Percentiles rank a stretch among this genome's conserved stretches.
Evolutionary conservation across 2,329 filamentous ascomycete species (phyloP).

Genomic region (Penicillium nordicum): DNA sequence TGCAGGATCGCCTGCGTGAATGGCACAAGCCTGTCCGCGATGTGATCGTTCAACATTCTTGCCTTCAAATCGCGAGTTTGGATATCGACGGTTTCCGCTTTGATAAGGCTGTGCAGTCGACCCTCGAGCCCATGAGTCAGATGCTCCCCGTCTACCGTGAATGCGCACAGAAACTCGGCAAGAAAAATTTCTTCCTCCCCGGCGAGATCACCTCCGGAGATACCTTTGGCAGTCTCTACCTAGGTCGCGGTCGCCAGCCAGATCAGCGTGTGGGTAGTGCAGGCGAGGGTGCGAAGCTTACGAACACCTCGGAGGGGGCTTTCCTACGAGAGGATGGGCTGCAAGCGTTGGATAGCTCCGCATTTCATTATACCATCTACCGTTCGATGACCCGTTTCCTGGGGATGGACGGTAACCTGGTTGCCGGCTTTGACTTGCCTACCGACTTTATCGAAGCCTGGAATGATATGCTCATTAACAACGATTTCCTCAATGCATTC

Average conservation of each 20-base stretch:
- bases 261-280: conserved; percentile 43
- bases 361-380: conserved; percentile 63
- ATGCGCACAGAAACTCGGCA: conserved; percentile 56
- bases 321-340: conserved; percentile 54
- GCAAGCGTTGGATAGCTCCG: conserved; percentile 56
- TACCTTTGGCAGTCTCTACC: conserved; percentile 57
- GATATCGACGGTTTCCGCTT: conserved; percentile 65
- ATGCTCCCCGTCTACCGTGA: conserved; percentile 56
- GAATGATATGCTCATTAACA: conserved; percentile 55
- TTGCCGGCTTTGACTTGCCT: conserved; percentile 53
- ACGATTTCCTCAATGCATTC: conserved; percentile 59
- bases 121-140: conserved; percentile 58
- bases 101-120: conserved; percentile 63
- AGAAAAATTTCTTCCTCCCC: conserved; percentile 62
- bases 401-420: conserved; percentile 56
- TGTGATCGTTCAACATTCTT: conserved; percentile 59
- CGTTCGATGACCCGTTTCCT: conserved; percentile 59
- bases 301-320: conserved; percentile 42
- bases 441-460: conserved; percentile 54
- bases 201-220: conserved; percentile 64
- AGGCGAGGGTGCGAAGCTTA: conserved; percentile 48
- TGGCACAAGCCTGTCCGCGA: conserved; percentile 58
- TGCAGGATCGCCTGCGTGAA: conserved; percentile 64
- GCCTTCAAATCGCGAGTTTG: conserved; percentile 58
- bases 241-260: conserved; percentile 59